Evolutionary conservation across 768 basidiomycete species (phyloP).

Genomic region (Boletus rex-veris): DNA sequence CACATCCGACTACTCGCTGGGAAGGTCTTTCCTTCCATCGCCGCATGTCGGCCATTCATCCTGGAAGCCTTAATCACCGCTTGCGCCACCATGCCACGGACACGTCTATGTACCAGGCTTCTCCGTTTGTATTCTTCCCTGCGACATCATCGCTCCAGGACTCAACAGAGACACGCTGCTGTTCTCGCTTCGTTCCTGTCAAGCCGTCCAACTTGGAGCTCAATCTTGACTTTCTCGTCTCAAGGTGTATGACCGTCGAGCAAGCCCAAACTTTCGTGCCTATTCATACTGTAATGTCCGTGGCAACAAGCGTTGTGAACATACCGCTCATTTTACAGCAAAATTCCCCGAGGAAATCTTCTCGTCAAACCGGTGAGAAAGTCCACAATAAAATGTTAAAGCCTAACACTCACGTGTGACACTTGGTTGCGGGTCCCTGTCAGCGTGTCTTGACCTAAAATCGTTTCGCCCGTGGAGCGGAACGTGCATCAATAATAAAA

Average conservation of each 20-base stretch:
- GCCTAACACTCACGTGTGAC: conserved; percentile 8
- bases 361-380: conserved; percentile 20
- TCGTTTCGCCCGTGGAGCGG: not conserved
- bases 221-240: conserved; percentile 2
- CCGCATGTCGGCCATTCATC: conserved; percentile 23
- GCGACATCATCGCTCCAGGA: conserved; percentile 27
- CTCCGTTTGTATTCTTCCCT: conserved; percentile 22
- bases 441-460: not conserved
- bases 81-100: conserved; percentile 27
- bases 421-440: not conserved
- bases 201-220: conserved; percentile 5
- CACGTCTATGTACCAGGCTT: conserved; percentile 17
- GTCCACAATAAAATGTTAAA: conserved; percentile 12
- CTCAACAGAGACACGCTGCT: conserved; percentile 10
- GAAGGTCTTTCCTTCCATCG: conserved; percentile 19
- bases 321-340: not conserved
- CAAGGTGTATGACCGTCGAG: not conserved
- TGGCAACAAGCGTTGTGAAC: not conserved
- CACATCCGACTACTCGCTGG: conserved; percentile 5
- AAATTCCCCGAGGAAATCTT: conserved; percentile 3
- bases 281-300: not conserved
- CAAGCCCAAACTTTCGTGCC: not conserved
- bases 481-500: not conserved
- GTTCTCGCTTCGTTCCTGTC: conserved; percentile 17
- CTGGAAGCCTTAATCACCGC: conserved; percentile 31